Conservation (phyloP, 2,329 filamentous ascomycete genomes). For the Fusarium oligoseptatum region DNA sequence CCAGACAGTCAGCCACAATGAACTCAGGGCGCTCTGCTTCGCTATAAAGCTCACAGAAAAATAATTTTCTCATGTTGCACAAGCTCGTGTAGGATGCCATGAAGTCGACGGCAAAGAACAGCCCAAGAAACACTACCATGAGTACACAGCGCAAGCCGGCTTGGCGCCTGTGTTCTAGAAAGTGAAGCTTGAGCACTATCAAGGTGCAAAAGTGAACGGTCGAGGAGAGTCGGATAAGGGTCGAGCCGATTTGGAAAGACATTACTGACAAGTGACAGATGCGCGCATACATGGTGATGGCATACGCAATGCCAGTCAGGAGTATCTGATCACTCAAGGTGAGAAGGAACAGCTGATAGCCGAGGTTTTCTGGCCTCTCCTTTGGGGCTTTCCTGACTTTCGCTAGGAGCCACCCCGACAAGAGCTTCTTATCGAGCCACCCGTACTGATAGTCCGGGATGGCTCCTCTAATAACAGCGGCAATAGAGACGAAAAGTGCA, state of each 20-base stretch:
- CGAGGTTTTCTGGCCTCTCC: conserved; percentile 23
- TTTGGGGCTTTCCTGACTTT: conserved; percentile 7
- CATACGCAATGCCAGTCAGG: conserved; percentile 24
- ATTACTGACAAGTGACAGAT: conserved; percentile 14
- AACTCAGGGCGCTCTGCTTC: background rate
- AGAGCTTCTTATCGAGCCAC: conserved; percentile 27
- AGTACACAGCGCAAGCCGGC: conserved; percentile 16
- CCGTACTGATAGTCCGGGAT: conserved; percentile 22
- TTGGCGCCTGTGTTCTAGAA: conserved; percentile 21
- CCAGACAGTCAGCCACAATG: background rate
- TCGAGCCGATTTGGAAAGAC: conserved; percentile 18
- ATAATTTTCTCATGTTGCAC: conserved; percentile 6
- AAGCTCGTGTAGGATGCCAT: conserved; percentile 19
- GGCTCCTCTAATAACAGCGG: conserved; percentile 20
- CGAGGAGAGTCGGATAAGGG: conserved; percentile 16
- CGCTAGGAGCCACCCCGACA: conserved; percentile 5
- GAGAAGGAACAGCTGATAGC: conserved; percentile 30
- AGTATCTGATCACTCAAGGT: conserved; percentile 33
- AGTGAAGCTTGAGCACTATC: conserved; percentile 27
- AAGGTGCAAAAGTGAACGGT: conserved; percentile 20
- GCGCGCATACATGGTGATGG: conserved; percentile 29
- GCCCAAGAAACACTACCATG: conserved; percentile 26
- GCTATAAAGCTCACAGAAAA: conserved; percentile 20
- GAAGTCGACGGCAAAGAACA: conserved; percentile 9
- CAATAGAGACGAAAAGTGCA: conserved; percentile 19